Base-by-base conservation (phyloP, 2,329 filamentous ascomycete species). In the Fragosphaeria purpurea region DNA sequence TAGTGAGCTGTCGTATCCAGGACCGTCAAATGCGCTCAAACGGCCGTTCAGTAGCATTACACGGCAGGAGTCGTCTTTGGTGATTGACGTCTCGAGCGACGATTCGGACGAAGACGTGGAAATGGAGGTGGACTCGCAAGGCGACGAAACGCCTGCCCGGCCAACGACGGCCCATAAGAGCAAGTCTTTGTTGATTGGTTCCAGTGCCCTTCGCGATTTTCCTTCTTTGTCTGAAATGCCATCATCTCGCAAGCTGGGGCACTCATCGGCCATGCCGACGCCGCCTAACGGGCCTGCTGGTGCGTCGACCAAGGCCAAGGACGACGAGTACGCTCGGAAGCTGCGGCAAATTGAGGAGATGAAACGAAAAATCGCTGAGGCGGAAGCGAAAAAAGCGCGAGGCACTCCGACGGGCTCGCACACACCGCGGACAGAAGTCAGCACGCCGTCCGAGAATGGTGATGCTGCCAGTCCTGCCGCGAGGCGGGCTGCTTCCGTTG, bases 71-170 rank as follows among this genome's bases (percentile, higher is more conserved):
- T 74, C 81, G 46, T 76, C 76, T 3, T 77, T 95, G 48, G 78
- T 95, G 40, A 95, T 95, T 57, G 80, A 94, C 56, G 83, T 94
- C 40, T 22, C 22, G 22, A 95, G 88, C 61, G 90, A 95, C 33
- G 78, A 73, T 31, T 73, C 70, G 6, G 74, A 77, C 39, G 76
- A 80, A 46, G 79, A 82, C 56, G 74, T 82, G 44, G 81, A 82
- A 51, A 85, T 84, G 80, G 83, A 86, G 37, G 72, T 84, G 31
- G 79, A 79, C 32, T 79, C 75, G 44, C 73, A 71, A 8, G 69
- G 66, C 33, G 71, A 75, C 30, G 69, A 69, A 8, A 65, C 66
- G 30, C 62, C 61, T 9, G 60, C 52, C 13, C 60, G 57, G 5
- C 62, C 60, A 10, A n/a, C 31, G 4, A 58, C 66, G 1, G 59